Percentiles rank a stretch among this genome's conserved stretches.
Evolutionary conservation across 495 filamentous ascomycete genomes (phyloP).

Genomic region (Aspergillus kassunensis): DNA sequence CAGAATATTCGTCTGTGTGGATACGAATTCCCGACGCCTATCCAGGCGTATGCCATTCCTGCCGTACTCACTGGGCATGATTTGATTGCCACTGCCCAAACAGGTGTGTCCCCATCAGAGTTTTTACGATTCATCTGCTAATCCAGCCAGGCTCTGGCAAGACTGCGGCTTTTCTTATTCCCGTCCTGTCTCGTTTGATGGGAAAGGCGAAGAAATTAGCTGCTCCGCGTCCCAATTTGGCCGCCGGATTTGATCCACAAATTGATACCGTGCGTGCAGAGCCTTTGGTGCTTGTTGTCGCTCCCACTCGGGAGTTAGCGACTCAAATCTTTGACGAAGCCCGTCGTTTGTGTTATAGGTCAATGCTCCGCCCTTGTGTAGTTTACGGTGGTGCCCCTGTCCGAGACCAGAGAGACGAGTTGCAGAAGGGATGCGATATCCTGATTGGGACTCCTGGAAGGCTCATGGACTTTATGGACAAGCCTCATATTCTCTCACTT

Average conservation of each 20-base stretch:
- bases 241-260: slow-evolving; percentile 37
- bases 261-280: slow-evolving; percentile 60
- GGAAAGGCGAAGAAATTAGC: slow-evolving; percentile 85
- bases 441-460: slow-evolving; percentile 86
- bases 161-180: slow-evolving; percentile 88
- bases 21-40: slow-evolving; percentile 70
- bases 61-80: slow-evolving; percentile 69
- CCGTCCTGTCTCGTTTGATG: slow-evolving; percentile 85
- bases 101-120: slow-evolving; percentile 55
- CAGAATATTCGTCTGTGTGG: slow-evolving; percentile 69
- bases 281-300: slow-evolving; percentile 81
- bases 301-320: slow-evolving; percentile 82
- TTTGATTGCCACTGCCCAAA: slow-evolving; percentile 84
- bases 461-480: slow-evolving; percentile 74
- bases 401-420: slow-evolving; percentile 60
- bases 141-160: slow-evolving; percentile 77
- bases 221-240: slow-evolving; percentile 65
- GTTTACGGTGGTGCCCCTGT: slow-evolving; percentile 79
- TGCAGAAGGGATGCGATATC: slow-evolving; percentile 82
- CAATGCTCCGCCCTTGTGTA: slow-evolving; percentile 90
- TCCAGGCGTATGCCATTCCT: slow-evolving; percentile 80
- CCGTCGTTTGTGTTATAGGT: slow-evolving; percentile 85
- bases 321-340: slow-evolving; percentile 94
- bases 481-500: slow-evolving; percentile 62
- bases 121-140: not conserved